Evolutionary conservation across 371 early-diverging fungal genomes (phyloP), one percentile per base, ranked within the genome.

Genomic region (Mortierella sp.): DNA sequence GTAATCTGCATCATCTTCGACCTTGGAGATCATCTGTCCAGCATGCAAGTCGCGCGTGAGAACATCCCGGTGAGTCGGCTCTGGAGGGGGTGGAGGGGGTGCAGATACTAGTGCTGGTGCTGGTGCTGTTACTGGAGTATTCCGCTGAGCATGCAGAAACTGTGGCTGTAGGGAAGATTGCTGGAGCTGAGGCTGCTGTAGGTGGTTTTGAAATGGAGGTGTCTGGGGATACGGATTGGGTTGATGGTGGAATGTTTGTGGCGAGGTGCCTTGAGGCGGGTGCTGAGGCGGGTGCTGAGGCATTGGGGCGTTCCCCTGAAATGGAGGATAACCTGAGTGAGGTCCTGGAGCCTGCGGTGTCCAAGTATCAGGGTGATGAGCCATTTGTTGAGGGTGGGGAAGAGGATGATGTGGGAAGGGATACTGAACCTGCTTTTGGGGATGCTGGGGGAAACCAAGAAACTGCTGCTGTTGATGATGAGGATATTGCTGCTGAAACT

Each of bases 1-100:
- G 16, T 91, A 87, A 5, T 79, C 81, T n/a, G 75, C 73, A 63
- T 88, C 87, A 60, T 76, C 94, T 88, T 90, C 84, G 19, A 88
- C 77, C 24, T 84, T 84, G 8, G 89, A 80, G 42, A 92, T 78
- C 93, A 94, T 94, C 7, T 89, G 77, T 28, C 92, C 93, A 13
- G 92, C 94, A 19, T 93, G 92, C 44, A 94, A 65, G 74, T 93
- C 92, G 73, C 76, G 75, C 1, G 81, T 74, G 9, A 78, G 72
- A 19, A 78, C 78, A 76, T 84, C 84, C 0, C 79, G 72, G 44
- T 81, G 79, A 2, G 84, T 79, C 11, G 79, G 84, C 34, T 55
- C 76, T 16, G 78, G 75, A 28, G 83, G 83, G 9, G 73, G 68
- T 3, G 82, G 75, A 3, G 63, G 31, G 34, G 76, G 70, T 28